Evolutionary conservation across 192 early-diverging fungal species (phyloP), one percentile per base, ranked within the genome.

Genomic region (Gorgonomyces haynaldii): DNA sequence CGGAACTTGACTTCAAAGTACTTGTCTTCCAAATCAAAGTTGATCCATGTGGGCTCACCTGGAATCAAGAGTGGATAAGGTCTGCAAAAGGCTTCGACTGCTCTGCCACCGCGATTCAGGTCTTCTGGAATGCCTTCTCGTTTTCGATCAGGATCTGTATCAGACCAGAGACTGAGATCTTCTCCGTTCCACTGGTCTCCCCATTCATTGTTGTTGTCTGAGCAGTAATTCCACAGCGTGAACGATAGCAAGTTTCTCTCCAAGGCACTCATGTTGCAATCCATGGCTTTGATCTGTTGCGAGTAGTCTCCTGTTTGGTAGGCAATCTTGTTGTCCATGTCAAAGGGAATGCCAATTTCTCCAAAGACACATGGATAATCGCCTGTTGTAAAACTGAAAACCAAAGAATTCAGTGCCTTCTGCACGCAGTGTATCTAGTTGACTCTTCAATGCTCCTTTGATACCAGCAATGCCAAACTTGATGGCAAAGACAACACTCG

Each of bases 181-280:
- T 87, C 85, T 6, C 84, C 85, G 45, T 87, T 86, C 85, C 85
- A 87, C 20, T 79, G 72, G 52, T 87, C 85, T 16, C 85, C 85
- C 50, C 74, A 66, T 16, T 63, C 57, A 54, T 87, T 67, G 36
- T 70, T 68, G 35, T 87, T 86, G 36, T 69, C 70, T 5, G 83
- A 53, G 52, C 79, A 79, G 57, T 87, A 87, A 54, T 85, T 87
- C 85, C 85, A 87, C 2, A 86, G 58, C 70, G 84, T 83, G 48
- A 85, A 86, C 37, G 73, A 75, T 1, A 86, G 60, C 3, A 86
- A 57, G 48, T 81, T 82, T 8, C 55, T 41, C 37, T 70, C 85
- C 34, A 86, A 49, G 1, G 79, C 75, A 45, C 59, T 56, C 36
- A 87, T 64, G 15, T 76, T 72, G 15, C 76, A 73, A 55, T 87